These are phyloP conservation scores for Aureobasidium sp. DNA, from an alignment of 2,329 filamentous ascomycete species.

Conservation along the genomic window DNA sequence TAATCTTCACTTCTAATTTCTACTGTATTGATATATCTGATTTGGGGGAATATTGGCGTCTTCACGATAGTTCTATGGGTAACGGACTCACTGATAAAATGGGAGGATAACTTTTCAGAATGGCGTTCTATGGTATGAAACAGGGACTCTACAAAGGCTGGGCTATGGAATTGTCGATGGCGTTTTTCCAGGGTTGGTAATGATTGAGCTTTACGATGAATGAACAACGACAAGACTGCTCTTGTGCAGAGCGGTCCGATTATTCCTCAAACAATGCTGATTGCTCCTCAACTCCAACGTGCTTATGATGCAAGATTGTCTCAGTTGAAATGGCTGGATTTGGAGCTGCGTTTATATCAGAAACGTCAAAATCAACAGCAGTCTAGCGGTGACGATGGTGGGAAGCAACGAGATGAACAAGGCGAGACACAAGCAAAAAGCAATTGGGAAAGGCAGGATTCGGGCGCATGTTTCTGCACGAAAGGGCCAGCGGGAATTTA, in stretches of 20 bases:
- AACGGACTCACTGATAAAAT: neutral
- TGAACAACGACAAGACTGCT: neutral
- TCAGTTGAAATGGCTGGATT: neutral
- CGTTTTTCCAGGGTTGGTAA: neutral
- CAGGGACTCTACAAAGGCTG: neutral
- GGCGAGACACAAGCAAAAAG: neutral
- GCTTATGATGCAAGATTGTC: neutral
- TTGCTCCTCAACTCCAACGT: neutral
- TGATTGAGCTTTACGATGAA: neutral
- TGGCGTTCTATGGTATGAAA: neutral
- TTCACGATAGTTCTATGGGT: neutral
- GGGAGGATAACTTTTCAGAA: neutral
- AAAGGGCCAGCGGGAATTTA: neutral
- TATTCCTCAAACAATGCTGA: neutral
- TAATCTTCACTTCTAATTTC: neutral
- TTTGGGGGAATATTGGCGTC: neutral
- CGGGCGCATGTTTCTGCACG: neutral
- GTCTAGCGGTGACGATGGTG: neutral
- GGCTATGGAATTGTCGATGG: neutral
- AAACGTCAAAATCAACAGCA: neutral
- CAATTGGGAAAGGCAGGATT: neutral
- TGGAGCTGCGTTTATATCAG: neutral
- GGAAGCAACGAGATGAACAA: neutral
- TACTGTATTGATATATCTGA: neutral
- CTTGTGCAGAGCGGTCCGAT: neutral